Conservation (phyloP, 2,329 filamentous ascomycete genomes). For the Sclerotinia minor region DNA sequence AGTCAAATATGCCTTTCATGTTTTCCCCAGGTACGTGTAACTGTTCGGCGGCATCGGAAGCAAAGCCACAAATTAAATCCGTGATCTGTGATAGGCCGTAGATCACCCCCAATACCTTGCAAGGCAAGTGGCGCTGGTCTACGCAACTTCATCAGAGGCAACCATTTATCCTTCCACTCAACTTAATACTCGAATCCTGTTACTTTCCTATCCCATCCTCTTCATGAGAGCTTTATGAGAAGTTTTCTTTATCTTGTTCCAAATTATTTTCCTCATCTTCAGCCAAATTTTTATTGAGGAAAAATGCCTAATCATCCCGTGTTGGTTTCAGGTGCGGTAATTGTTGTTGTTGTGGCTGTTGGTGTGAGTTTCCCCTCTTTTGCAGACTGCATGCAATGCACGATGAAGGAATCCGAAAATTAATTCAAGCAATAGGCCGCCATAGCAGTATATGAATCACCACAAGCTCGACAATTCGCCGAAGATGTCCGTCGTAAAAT, state of each 20-base stretch:
- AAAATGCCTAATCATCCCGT: conserved; percentile 41
- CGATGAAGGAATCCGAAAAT: conserved; percentile 8
- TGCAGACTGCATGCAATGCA: conserved; percentile 1
- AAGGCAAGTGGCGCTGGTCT: conserved; percentile 25
- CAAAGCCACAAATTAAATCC: conserved; percentile 15
- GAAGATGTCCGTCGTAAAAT: conserved; percentile 62
- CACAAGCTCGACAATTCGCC: conserved; percentile 61
- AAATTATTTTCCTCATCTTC: conserved; percentile 17
- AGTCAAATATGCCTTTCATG: conserved; percentile 22
- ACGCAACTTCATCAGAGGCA: conserved; percentile 19
- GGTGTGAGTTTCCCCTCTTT: conserved; percentile 36
- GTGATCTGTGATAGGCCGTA: conserved; percentile 24
- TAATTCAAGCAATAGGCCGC: conserved; percentile 36
- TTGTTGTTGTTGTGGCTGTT: conserved; percentile 40
- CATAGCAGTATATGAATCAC: conserved; percentile 59
- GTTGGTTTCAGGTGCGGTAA: conserved; percentile 40
- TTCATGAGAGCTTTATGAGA: conserved; percentile 3
- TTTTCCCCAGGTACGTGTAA: conserved; percentile 25
- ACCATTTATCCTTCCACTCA: conserved; percentile 14
- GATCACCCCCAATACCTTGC: conserved; percentile 21
- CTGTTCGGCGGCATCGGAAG: neutral
- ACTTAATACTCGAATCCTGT: neutral
- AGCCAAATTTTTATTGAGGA: conserved; percentile 20
- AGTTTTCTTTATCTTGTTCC: neutral
- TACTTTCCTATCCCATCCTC: conserved; percentile 18